Conservation (phyloP, 495 filamentous ascomycete species). For the Talaromyces ruber region DNA sequence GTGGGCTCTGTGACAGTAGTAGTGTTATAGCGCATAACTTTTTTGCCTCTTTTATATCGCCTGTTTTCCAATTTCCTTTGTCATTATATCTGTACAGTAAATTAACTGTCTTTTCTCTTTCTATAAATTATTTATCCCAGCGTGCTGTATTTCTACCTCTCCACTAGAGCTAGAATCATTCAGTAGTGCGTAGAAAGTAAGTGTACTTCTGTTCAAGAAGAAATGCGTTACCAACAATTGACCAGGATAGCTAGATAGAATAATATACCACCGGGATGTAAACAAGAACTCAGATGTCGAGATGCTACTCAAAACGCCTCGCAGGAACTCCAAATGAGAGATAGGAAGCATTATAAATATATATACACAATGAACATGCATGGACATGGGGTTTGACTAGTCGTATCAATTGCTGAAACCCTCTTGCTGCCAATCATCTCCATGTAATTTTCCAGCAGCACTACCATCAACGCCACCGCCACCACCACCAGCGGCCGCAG, state of each 20-base stretch:
- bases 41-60: slow-evolving; percentile 1
- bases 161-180: too few species aligned
- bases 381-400: neutral
- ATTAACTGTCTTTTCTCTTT: slow-evolving; percentile 6
- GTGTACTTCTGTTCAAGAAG: too few species aligned
- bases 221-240: neutral
- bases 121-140: neutral
- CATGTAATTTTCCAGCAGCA: slow-evolving; percentile 33
- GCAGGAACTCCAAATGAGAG: neutral
- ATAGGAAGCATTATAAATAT: neutral
- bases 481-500: slow-evolving; percentile 29
- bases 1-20: slow-evolving; percentile 9
- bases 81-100: slow-evolving; percentile 9
- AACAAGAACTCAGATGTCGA: neutral
- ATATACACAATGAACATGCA: slow-evolving; percentile 1
- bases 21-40: slow-evolving; percentile 9
- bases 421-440: slow-evolving; percentile 55
- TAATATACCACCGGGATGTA: neutral
- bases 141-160: neutral
- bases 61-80: slow-evolving; percentile 3
- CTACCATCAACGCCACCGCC: slow-evolving; percentile 25
- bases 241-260: neutral
- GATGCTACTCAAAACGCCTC: neutral
- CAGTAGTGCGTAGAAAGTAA: too few species aligned
- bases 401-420: slow-evolving; percentile 32